Evolutionary conservation across 139 green algal species (phyloP).

Genomic region (Dunaliella primolecta): DNA sequence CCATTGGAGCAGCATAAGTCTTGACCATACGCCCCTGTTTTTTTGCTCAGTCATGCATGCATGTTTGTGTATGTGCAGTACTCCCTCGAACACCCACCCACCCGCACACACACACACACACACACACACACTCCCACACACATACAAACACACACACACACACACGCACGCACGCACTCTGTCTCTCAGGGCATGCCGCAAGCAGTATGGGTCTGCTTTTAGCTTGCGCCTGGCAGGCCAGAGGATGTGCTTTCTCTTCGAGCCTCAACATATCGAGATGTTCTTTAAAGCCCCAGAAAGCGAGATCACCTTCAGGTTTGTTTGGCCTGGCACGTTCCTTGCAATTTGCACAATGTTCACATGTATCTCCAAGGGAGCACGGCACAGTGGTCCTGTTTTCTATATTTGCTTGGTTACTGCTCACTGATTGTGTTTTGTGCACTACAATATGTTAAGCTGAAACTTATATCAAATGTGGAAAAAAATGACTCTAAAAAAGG

Average conservation of each 20-base stretch:
- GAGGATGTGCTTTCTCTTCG: conserved; percentile 63
- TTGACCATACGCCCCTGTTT: too few species aligned
- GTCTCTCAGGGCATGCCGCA: background rate
- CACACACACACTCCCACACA: too few species aligned
- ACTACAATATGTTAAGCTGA: too few species aligned
- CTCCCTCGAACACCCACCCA: too few species aligned
- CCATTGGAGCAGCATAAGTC: too few species aligned
- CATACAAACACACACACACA: too few species aligned
- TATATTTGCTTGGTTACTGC: too few species aligned
- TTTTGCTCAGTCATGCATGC: too few species aligned
- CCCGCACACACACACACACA: too few species aligned
- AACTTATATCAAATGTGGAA: conserved; percentile 48
- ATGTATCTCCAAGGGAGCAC: background rate
- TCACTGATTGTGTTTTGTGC: too few species aligned
- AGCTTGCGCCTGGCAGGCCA: conserved; percentile 43
- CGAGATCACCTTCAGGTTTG: conserved; percentile 56
- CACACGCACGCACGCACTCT: too few species aligned
- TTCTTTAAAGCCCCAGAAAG: conserved; percentile 63
- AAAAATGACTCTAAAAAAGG: conserved; percentile 16
- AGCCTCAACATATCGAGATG: conserved; percentile 37
- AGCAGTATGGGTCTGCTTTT: conserved; percentile 62
- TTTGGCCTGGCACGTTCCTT: background rate
- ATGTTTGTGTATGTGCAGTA: too few species aligned
- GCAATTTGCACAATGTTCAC: background rate
- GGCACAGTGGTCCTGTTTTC: background rate